Base-by-base conservation (phyloP, 1,284 basidiomycete species). In the Sporisorium reilianum region DNA sequence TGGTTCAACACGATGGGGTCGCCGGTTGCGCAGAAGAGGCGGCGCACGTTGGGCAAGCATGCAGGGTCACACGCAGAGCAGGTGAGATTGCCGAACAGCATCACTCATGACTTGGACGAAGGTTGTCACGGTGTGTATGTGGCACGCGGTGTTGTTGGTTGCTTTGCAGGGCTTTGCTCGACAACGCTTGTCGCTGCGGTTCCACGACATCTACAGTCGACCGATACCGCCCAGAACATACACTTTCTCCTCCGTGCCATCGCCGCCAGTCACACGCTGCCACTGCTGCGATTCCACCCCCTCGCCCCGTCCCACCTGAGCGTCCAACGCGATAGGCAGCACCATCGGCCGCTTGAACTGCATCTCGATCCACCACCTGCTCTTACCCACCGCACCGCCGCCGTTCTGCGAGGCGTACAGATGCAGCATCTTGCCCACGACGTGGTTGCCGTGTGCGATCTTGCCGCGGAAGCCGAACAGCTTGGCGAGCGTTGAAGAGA, bases 401-500 rank as follows among this genome's bases (percentile, higher is more conserved):
- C 42, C 22, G 10, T 12, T 34, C 32, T 25, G 42, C 2, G 22
- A 25, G 25, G 42, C 42, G 42, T 44, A 44, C 18, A 53, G 32
- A 14, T 42, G 28, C 20, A 69, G 11, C 32, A 49, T 2, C 14
- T 48, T 52, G 11, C 52, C 66, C 4, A 63, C 60, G 8, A 69
- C 55, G 20, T 69, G 66, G 25, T 63, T 63, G 16, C 60, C 66
- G 48, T 63, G 66, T 3, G 66, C 66, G 26, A 69, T 63, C 30
- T 54, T 61, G 14, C 60, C 66, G 7, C 22, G 38, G 45, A 69
- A 63, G 5, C 60, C 60, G 26, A 69, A 69, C 32, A 63, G 32
- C 20, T 36, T 57, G 3, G 66, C 66, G 2, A 69, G 44, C n/a
- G 45, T 12, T 12, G 60, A 55, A 16, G 60, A 69, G 18, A 63